Evolutionary conservation across 805 yeast genomes (phyloP).

Genomic region (Lipomyces lipofer): DNA sequence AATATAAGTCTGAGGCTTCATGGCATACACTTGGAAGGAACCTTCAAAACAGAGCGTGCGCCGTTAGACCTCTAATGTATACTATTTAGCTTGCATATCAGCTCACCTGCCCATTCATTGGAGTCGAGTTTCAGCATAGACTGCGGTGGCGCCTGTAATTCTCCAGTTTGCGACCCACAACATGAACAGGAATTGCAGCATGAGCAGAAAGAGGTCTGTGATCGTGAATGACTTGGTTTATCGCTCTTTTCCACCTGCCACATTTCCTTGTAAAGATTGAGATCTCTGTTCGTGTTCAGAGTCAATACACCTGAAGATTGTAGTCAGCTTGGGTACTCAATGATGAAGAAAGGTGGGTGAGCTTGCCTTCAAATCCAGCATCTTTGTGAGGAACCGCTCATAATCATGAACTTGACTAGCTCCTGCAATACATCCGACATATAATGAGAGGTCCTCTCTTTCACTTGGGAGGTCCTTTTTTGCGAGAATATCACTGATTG

Average conservation of each 20-base stretch:
- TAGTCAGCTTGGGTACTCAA: background rate
- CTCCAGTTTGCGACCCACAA: background rate
- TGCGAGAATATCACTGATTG: constrained; percentile 2
- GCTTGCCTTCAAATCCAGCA: background rate
- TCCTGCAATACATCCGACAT: constrained; percentile 6
- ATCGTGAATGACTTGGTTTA: too few relatives aligned
- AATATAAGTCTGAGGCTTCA: background rate
- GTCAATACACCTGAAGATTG: background rate
- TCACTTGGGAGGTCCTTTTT: background rate
- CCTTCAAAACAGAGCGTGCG: too few relatives aligned
- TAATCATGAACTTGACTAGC: constrained; percentile 2
- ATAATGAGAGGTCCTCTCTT: background rate
- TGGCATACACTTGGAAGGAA: constrained; percentile 1
- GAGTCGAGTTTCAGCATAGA: background rate
- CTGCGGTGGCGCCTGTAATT: background rate
- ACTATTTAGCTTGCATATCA: too few relatives aligned
- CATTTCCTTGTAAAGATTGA: background rate
- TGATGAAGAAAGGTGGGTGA: too few relatives aligned
- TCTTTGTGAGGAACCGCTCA: background rate
- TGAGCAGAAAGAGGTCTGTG: too few relatives aligned
- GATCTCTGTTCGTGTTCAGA: background rate
- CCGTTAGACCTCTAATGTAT: background rate
- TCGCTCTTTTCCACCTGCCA: background rate
- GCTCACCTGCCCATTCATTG: constrained; percentile 5
- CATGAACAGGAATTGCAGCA: too few relatives aligned